Evolutionary conservation across 129 eudicot genomes (phyloP).

Genomic region (Pittosporum tobira): DNA sequence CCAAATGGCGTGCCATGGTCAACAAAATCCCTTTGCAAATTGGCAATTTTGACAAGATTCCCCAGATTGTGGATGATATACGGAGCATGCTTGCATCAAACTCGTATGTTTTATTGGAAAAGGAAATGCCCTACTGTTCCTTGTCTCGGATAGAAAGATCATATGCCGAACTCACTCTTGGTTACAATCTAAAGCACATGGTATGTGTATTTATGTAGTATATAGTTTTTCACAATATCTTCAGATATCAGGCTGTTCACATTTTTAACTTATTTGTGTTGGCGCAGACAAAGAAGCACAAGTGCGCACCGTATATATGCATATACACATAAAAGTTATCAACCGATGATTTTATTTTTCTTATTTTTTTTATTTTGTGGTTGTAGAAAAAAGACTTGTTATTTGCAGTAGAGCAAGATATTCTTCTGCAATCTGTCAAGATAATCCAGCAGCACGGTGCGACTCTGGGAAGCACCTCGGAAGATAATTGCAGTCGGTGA

Average conservation of each 20-base stretch:
- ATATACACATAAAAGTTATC: no score
- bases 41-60: conserved; percentile 59
- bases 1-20: conserved; percentile 67
- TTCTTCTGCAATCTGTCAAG: conserved; percentile 59
- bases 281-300: no score
- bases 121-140: conserved; percentile 80
- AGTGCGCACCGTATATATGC: no score
- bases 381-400: conserved; percentile 52
- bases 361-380: neutral
- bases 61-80: conserved; percentile 64
- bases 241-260: neutral
- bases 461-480: conserved; percentile 35
- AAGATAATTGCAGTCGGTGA: conserved; percentile 17
- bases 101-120: conserved; percentile 65
- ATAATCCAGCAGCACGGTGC: conserved; percentile 81
- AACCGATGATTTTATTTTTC: no score
- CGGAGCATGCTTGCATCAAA: conserved; percentile 58
- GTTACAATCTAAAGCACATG: conserved; percentile 77
- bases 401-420: conserved; percentile 53
- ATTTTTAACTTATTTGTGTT: neutral
- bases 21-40: conserved; percentile 57
- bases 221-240: conserved; percentile 4
- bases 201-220: conserved; percentile 22
- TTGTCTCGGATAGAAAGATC: conserved; percentile 70
- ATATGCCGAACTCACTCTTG: conserved; percentile 74